Base-by-base conservation (phyloP, 768 basidiomycete genomes). In the Steccherinum ochraceum region DNA sequence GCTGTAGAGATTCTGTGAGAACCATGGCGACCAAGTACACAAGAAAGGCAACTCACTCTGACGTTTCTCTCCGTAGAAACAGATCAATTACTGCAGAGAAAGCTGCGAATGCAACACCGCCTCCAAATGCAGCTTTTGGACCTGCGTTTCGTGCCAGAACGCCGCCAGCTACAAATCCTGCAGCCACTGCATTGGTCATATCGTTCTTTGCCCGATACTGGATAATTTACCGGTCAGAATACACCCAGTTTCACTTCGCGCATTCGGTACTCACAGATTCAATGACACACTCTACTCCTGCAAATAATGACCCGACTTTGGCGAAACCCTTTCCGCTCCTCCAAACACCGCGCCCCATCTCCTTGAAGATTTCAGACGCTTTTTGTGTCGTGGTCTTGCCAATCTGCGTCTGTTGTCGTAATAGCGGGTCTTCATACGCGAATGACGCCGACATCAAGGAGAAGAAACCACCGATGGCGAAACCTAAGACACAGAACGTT, bases 181-280 rank as follows among this genome's bases (percentile, higher is more conserved):
- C 86, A 12, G 84, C 79, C 16, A 92, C 79, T 10, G 92, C 87
- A 64, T 98, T 98, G 50, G 83, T 85, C 58, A 97, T 89, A 66
- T 98, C 95, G 62, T 96, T 94, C 69, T 84, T 93, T 7, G 92
- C 94, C 42, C 95, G 92, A 69, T 96, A 98, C 94, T 96, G 54
- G 27, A 40, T 24, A 40, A 30, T 42, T n/a, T 42, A 21, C 24
- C 27, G 42, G 39, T 10, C 21, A 18, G 21, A n/a, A 35, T 16
- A 35, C 30, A 35, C 18, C 48, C 27, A n/a, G n/a, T n/a, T n/a
- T n/a, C n/a, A n/a, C n/a, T n/a, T n/a, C n/a, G n/a, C n/a, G n/a
- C n/a, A n/a, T n/a, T n/a, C n/a, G n/a, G 24, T 30, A 83, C 93
- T 64, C 68, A 89, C 94, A 57, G 85, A 89, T 71, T 98, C 95